Evolutionary conservation across 768 basidiomycete genomes (phyloP), one percentile per base, ranked within the genome.

Genomic region (Porpolomopsis calyptriformis): DNA sequence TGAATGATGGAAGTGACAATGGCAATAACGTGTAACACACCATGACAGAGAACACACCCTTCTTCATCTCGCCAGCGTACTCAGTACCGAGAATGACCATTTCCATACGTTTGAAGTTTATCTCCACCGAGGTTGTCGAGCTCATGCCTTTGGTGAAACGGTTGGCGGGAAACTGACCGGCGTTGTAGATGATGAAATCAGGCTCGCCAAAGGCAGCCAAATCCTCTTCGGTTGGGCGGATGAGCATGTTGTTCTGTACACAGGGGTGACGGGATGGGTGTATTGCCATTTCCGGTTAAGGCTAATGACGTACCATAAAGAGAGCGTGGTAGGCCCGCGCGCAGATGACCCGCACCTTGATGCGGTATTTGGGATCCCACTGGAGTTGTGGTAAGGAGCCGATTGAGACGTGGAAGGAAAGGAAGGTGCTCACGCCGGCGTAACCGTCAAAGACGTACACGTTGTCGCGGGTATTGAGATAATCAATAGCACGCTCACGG

Each of bases 21-120:
- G 12, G 24, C n/a, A 37, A 7, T 20, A 43, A 25, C 14, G n/a
- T 48, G 29, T 31, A 38, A 51, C 70, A 18, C 52, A 81, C 81
- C 94, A 99, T 99, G 56, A 99, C 92, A 36, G 86, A 90, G 73
- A 99, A 99, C 63, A 99, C 89, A 60, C 96, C 96, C 80, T 99
- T 99, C 73, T 99, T 99, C 96, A 99, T 99, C 73, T 99, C 92
- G 42, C 92, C 92, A 24, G 92, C 92, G 60, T 97, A 97, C 62
- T 97, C 92, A 22, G 91, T 94, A 46, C 88, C 94, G 56, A 99
- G 88, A 60, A 99, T 98, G 58, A 99, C 94, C 96, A 99, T 99
- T 67, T 99, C 96, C 91, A 92, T 96, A 33, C 96, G 88, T 75
- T 96, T 96, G 70, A 99, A 98, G 78, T 99, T 99, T 74, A 99